Conservation (phyloP, 2,329 filamentous ascomycete genomes). For the Blastomyces gilchristii region DNA sequence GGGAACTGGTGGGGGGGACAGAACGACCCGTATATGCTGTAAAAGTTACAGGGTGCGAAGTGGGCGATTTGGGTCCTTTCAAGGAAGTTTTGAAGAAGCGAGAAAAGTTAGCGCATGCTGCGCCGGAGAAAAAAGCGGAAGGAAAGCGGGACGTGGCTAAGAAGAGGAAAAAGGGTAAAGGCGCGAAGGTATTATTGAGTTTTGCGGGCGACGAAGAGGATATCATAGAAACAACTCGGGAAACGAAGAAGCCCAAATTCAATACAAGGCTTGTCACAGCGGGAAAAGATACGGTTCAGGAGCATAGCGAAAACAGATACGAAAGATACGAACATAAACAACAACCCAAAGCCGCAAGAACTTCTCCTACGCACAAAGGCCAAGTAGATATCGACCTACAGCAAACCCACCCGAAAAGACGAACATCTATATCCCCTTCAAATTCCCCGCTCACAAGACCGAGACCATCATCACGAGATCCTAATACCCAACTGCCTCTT, state of each 20-base stretch:
- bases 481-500: slow-evolving; percentile 36
- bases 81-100: slow-evolving; percentile 37
- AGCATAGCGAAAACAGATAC: slow-evolving; percentile 12
- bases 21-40: slow-evolving; percentile 81
- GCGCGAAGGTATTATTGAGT: slow-evolving; percentile 37
- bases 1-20: slow-evolving; percentile 64
- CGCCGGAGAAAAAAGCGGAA: slow-evolving; percentile 13
- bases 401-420: slow-evolving; percentile 22
- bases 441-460: slow-evolving; percentile 20
- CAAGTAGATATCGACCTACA: slow-evolving; percentile 12
- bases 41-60: slow-evolving; percentile 49
- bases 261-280: slow-evolving; percentile 35
- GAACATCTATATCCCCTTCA: slow-evolving; percentile 26
- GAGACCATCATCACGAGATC: slow-evolving; percentile 32
- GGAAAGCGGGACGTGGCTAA: slow-evolving; percentile 23
- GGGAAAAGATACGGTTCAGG: slow-evolving; percentile 20
- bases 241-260: slow-evolving; percentile 39
- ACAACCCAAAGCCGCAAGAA: background rate
- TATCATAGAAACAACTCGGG: slow-evolving; percentile 28
- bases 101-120: slow-evolving; percentile 25
- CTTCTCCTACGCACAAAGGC: background rate
- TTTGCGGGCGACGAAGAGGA: slow-evolving; percentile 37
- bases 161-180: slow-evolving; percentile 36
- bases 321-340: slow-evolving; percentile 7
- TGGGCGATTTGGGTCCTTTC: slow-evolving; percentile 37